Evolutionary conservation across 768 basidiomycete genomes (phyloP).

Genomic region (Trametes cingulata): DNA sequence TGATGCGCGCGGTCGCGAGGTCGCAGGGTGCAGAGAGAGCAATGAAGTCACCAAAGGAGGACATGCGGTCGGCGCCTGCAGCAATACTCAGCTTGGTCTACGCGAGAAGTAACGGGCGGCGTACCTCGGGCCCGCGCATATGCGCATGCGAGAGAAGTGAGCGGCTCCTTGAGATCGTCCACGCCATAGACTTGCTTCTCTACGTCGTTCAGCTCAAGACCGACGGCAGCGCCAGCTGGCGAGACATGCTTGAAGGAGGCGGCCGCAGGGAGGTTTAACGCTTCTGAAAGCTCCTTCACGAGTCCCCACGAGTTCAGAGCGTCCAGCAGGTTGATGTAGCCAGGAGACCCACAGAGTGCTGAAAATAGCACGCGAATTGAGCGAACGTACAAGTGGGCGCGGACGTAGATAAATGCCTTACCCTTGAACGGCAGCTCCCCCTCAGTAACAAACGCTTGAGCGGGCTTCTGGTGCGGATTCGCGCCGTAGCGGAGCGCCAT

Average conservation of each 20-base stretch:
- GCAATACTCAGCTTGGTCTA: not conserved
- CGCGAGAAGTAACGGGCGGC: slow-evolving; percentile 21
- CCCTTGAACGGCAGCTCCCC: slow-evolving; percentile 95
- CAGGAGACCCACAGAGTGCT: slow-evolving; percentile 93
- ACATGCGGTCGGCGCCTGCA: slow-evolving; percentile 96
- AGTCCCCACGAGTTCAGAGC: slow-evolving; percentile 96
- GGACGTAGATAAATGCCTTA: slow-evolving; percentile 30
- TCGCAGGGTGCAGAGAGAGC: slow-evolving; percentile 93
- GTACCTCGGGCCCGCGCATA: slow-evolving; percentile 94
- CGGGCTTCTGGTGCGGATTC: slow-evolving; percentile 98
- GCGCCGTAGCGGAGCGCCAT: slow-evolving; percentile 91
- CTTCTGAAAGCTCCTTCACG: slow-evolving; percentile 89
- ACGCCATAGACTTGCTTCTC: slow-evolving; percentile 97
- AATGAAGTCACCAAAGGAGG: slow-evolving; percentile 98
- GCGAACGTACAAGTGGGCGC: not conserved
- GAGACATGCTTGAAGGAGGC: slow-evolving; percentile 99
- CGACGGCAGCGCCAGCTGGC: slow-evolving; percentile 95
- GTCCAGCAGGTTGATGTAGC: slow-evolving; percentile 97
- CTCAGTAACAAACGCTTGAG: slow-evolving; percentile 89
- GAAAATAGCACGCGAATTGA: not conserved
- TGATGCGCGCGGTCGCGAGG: slow-evolving; percentile 91
- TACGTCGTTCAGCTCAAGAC: slow-evolving; percentile 73
- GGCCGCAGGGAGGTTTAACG: slow-evolving; percentile 87
- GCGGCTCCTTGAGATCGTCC: slow-evolving; percentile 87
- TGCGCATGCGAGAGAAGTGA: slow-evolving; percentile 87